Base-by-base conservation (phyloP, 306 rosid species). In the Glycine latifolia region DNA sequence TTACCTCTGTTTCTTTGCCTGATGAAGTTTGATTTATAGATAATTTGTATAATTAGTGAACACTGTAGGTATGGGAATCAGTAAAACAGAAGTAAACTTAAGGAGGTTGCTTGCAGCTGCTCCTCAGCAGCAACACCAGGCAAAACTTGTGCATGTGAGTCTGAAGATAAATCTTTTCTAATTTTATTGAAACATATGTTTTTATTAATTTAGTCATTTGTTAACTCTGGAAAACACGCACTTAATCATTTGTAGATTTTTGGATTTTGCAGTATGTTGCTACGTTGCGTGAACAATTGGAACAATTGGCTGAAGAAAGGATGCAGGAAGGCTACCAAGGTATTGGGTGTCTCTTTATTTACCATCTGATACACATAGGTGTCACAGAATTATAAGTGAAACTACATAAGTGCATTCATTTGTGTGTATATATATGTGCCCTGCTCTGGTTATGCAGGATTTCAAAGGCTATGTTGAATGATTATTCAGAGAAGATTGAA, bases 81-180 rank as follows among this genome's bases (percentile, higher is more conserved):
- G 92, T 84, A 93, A 90, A 88, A 91, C 87, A 33, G 99, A 93
- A 86, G 94, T 95, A 75, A 95, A 95, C 85, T 88, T 93, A 83
- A 89, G 80, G 89, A 89, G 99, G 87, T 85, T 95, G 85, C 94
- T 95, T 65, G 91, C 91, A 31, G 90, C 94, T 83, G 92, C 98
- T 14, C 96, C 97, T 84, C 94, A 89, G 70, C 98, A 95, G 77
- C 90, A 91, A 75, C 91, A 91, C 75, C 94, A 86, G 80, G 94
- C 93, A 77, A 93, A 95, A 79, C 99, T 95, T 69, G 85, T 87
- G 20, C 99, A 95, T 84, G 97, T 94, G 84, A 55, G 91, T 85
- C 75, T 63, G 76, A 55, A 49, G 56, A 79, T 71, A 52, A 71
- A 46, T n/a, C 61, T 67, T 81, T 54, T 82, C 48, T 56, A 17